Percentiles rank a stretch among this genome's conserved stretches.
phyloP scores from a whole-genome alignment of 352 stramenopile species.

The Globisporangium alternatum region DNA sequence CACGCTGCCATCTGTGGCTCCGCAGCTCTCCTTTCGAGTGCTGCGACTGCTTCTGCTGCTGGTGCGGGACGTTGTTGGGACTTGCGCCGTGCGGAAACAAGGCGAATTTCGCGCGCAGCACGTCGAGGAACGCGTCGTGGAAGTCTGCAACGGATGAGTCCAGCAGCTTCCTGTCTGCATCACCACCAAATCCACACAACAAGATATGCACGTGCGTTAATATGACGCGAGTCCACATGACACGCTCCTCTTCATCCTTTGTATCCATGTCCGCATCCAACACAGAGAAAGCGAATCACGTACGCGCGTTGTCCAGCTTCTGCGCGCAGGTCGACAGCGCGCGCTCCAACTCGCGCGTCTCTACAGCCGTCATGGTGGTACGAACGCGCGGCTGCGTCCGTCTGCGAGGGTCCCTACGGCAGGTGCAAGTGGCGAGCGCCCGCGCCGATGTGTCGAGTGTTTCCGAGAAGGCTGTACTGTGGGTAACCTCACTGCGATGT shows the following conservation, averaged over 20 bases:
- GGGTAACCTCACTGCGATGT: neutral
- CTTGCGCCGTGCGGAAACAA: neutral
- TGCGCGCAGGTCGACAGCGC: conserved; percentile 4
- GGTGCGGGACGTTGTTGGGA: neutral
- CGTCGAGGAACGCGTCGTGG: conserved; percentile 41
- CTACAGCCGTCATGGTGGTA: neutral
- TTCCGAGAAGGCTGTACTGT: neutral
- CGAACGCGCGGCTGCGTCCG: neutral
- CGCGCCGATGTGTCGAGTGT: too few relatives aligned
- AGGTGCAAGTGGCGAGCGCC: too few relatives aligned
- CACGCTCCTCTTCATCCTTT: neutral
- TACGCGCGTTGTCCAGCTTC: conserved; percentile 12
- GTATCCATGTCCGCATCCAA: neutral
- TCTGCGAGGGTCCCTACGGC: too few relatives aligned
- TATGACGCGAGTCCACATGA: neutral
- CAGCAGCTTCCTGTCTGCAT: neutral
- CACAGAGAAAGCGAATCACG: neutral
- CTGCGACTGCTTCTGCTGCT: conserved; percentile 5
- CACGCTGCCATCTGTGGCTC: conserved; percentile 22
- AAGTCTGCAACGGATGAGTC: conserved; percentile 22
- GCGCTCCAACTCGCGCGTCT: neutral
- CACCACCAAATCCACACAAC: neutral
- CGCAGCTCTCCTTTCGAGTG: neutral
- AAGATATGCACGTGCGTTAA: neutral
- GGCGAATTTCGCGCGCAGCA: conserved; percentile 27